Percentiles rank a stretch among this genome's conserved stretches.
These are phyloP conservation scores for Fimicolochytrium jonesii DNA, from an alignment of 192 early-diverging fungal genomes.

Conservation along the genomic window DNA sequence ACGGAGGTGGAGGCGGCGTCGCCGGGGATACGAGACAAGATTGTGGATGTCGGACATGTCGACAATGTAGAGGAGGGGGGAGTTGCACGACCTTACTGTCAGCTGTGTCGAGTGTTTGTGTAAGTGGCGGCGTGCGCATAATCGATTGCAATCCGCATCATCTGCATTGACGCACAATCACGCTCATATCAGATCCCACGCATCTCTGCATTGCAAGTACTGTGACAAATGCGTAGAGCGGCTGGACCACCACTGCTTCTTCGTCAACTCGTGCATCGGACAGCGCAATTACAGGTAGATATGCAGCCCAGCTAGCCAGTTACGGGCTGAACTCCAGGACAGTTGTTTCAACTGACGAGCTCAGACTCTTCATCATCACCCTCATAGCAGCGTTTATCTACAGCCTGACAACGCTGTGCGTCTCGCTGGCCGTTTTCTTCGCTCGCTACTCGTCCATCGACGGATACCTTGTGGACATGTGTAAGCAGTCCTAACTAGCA, in stretches of 20 bases:
- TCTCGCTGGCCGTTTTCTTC: slow-evolving; percentile 5
- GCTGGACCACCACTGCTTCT: slow-evolving; percentile 53
- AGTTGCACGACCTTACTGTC: too few relatives aligned
- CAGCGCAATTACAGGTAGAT: slow-evolving; percentile 36
- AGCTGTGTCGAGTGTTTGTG: slow-evolving; percentile 14
- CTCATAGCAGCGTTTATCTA: background rate
- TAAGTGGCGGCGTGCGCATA: background rate
- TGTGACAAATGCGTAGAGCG: slow-evolving; percentile 47
- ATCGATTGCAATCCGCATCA: too few relatives aligned
- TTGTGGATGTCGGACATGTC: slow-evolving; percentile 4
- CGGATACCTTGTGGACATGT: too few relatives aligned
- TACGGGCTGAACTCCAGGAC: too few relatives aligned
- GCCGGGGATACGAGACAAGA: background rate
- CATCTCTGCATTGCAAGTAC: slow-evolving; percentile 47
- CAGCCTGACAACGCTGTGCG: background rate
- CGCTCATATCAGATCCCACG: background rate
- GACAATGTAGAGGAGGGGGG: too few relatives aligned
- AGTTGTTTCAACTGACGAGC: too few relatives aligned
- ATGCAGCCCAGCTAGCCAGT: too few relatives aligned
- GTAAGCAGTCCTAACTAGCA: too few relatives aligned
- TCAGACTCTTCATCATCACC: slow-evolving; percentile 6
- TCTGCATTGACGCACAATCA: background rate
- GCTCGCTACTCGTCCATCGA: too few relatives aligned
- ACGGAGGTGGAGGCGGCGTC: background rate
- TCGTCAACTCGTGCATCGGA: slow-evolving; percentile 50